Base-by-base conservation (phyloP, 306 rosid genomes). In the Fragaria vesca region DNA sequence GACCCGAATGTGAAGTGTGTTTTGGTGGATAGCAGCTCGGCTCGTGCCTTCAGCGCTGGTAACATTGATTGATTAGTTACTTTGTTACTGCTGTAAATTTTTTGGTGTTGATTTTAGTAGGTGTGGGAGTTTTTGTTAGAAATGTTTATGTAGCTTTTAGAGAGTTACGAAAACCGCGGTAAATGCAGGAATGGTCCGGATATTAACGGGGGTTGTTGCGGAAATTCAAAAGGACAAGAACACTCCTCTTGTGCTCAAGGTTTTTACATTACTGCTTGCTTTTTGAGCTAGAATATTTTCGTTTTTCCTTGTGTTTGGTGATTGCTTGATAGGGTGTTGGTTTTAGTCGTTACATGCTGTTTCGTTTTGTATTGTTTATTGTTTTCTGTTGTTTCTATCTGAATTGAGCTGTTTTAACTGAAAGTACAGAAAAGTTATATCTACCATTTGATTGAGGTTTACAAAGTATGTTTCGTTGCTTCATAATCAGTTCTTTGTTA, bases 151-250 rank as follows among this genome's bases (percentile, higher is more conserved):
- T 34, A 34, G 38, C 4, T 34, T 34, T 0, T 38, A 38, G 89
- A 89, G 93, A 88, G 88, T 90, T 85, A 79, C 79, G 80, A 74
- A 42, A 55, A 86, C 85, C 84, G 72, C 84, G 94, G 84, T 84
- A 78, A 77, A 86, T 95, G 97, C 97, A 91, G 99, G 99, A 83
- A 95, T 93, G 97, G 24, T 24, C 24, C 24, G 24, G 99, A 95
- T 93, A 93, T 91, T 88, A 95, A 95, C 90, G 97, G 97, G 99
- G 89, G 97, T 95, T 89, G 99, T 89, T 77, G 97, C 99, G 67
- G 99, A 95, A 88, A 93, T 95, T 76, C 97, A 80, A 82, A 91
- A 87, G 94, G 97, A 96, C 91, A 88, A 84, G 88, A 85, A 69
- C 90, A 96, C 99, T 62, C 89, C 97, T 91, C 97, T 96, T 84